phyloP scores from a whole-genome alignment of 768 basidiomycete genomes.

The Lactarius pseudohatsudake region DNA sequence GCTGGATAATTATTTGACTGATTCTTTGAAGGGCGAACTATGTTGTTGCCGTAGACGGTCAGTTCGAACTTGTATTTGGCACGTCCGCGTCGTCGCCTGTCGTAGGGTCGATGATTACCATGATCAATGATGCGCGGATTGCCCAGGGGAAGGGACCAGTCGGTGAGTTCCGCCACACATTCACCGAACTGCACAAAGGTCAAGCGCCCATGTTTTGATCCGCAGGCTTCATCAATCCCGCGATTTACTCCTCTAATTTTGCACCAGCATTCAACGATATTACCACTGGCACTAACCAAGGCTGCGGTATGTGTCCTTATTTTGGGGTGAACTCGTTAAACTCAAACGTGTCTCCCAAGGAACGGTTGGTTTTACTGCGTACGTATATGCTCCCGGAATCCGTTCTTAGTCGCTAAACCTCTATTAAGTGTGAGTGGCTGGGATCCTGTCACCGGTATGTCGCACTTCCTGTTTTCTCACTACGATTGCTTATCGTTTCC shows the following conservation, averaged over 20 bases:
- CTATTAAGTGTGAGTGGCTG: constrained; percentile 29
- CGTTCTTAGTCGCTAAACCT: background rate
- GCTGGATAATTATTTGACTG: background rate
- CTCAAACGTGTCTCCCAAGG: constrained; percentile 9
- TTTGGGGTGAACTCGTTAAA: background rate
- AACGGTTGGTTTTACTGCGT: constrained; percentile 33
- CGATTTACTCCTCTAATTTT: constrained; percentile 35
- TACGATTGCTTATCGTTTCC: background rate
- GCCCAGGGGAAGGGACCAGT: constrained; percentile 38
- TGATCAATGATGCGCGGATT: constrained; percentile 42
- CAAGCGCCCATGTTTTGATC: background rate
- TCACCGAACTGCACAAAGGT: background rate
- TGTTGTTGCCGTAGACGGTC: constrained; percentile 35
- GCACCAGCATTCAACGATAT: constrained; percentile 33
- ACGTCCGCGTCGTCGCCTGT: constrained; percentile 42
- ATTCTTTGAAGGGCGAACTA: constrained; percentile 34
- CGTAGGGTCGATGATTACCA: constrained; percentile 37
- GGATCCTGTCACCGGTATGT: constrained; percentile 33
- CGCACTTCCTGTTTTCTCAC: too few species aligned
- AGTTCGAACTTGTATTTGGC: constrained; percentile 36
- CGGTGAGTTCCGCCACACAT: constrained; percentile 21
- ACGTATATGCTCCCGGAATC: constrained; percentile 1
- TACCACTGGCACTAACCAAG: constrained; percentile 31
- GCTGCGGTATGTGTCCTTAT: constrained; percentile 25
- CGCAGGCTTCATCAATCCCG: constrained; percentile 56